A percentile compares a stretch with the other conserved stretches of the same genome.
phyloP scores from a whole-genome alignment of 768 basidiomycete species.

The Termitomyces eurrhizus region DNA sequence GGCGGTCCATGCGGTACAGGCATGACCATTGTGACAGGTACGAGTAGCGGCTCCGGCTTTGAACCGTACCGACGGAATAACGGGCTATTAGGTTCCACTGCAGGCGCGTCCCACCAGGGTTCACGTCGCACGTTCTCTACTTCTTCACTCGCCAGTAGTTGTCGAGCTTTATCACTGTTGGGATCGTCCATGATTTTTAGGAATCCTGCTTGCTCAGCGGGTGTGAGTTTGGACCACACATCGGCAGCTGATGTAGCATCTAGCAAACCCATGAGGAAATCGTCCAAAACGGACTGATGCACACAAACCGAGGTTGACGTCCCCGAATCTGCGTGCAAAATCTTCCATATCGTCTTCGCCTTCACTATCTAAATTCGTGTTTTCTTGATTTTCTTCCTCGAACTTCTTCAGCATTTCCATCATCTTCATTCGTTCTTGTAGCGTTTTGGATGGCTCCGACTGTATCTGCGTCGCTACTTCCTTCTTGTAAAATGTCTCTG shows the following conservation, averaged over 20 bases:
- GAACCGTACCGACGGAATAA: slow-evolving; percentile 25
- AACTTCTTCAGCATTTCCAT: slow-evolving; percentile 68
- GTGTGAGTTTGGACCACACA: slow-evolving; percentile 58
- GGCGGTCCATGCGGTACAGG: slow-evolving; percentile 33
- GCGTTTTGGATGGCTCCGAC: slow-evolving; percentile 47
- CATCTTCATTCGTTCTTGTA: slow-evolving; percentile 60
- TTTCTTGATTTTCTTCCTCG: slow-evolving; percentile 50
- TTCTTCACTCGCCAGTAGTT: slow-evolving; percentile 56
- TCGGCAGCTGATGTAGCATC: slow-evolving; percentile 53
- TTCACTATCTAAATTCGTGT: slow-evolving; percentile 33
- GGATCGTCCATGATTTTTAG: slow-evolving; percentile 57
- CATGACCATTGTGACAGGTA: slow-evolving; percentile 44
- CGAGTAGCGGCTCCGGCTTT: slow-evolving; percentile 39
- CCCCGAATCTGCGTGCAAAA: slow-evolving; percentile 47
- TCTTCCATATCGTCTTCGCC: slow-evolving; percentile 34
- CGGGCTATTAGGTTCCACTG: slow-evolving; percentile 10
- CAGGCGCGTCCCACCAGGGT: slow-evolving; percentile 72
- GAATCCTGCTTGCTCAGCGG: slow-evolving; percentile 60
- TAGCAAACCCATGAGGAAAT: slow-evolving; percentile 21
- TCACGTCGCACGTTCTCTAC: slow-evolving; percentile 42
- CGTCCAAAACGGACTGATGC: not conserved
- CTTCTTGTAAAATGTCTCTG: slow-evolving; percentile 77
- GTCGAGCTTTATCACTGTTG: slow-evolving; percentile 52
- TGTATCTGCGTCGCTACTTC: slow-evolving; percentile 66
- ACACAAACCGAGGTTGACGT: slow-evolving; percentile 58